Evolutionary conservation across 2,329 filamentous ascomycete genomes (phyloP).

Genomic region (Aspergillus persii): DNA sequence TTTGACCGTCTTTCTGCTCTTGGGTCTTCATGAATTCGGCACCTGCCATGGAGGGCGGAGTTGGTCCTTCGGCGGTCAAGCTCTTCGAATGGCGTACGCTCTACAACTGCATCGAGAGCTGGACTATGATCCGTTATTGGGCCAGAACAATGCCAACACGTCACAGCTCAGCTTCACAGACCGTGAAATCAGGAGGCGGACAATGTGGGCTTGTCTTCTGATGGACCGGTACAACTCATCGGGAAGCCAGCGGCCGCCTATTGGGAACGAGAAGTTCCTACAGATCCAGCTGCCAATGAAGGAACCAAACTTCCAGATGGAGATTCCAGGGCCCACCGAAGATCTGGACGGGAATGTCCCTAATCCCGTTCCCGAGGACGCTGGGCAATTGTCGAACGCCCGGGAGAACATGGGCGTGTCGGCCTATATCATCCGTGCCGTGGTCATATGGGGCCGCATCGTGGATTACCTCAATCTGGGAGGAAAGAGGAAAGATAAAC

Average conservation of each 20-base stretch:
- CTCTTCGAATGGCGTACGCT: conserved; percentile 94
- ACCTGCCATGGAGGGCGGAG: conserved; percentile 94
- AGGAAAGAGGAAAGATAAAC: conserved; percentile 72
- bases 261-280: conserved; percentile 84
- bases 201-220: conserved; percentile 97
- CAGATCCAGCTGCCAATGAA: conserved; percentile 88
- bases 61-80: conserved; percentile 94
- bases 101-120: conserved; percentile 90
- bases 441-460: conserved; percentile 86
- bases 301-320: conserved; percentile 84
- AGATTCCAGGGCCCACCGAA: conserved; percentile 85
- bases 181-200: conserved; percentile 84
- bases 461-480: conserved; percentile 89
- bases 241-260: conserved; percentile 86
- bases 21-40: conserved; percentile 92
- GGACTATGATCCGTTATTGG: conserved; percentile 70
- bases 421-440: conserved; percentile 80
- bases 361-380: conserved; percentile 60
- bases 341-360: conserved; percentile 70
- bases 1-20: conserved; percentile 80
- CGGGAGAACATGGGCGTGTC: conserved; percentile 91
- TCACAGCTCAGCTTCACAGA: conserved; percentile 82
- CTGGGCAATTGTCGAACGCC: conserved; percentile 64
- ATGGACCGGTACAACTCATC: conserved; percentile 99
- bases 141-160: conserved; percentile 55